Evolutionary conservation across 805 yeast species (phyloP).

Genomic region (Pichia gijzeniarum): DNA sequence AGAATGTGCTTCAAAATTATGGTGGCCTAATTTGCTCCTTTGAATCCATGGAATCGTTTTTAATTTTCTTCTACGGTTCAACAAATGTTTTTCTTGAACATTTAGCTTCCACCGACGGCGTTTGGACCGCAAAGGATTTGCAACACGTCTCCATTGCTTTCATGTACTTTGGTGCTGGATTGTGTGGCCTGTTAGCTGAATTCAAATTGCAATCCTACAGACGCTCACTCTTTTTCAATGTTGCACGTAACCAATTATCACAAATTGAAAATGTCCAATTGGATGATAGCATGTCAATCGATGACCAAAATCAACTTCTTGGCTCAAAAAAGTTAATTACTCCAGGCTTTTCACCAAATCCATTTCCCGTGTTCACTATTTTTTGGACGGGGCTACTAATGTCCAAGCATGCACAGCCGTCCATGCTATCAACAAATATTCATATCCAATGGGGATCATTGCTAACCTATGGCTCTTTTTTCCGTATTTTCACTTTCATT

Average conservation of each 20-base stretch:
- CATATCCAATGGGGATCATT: conserved; percentile 93
- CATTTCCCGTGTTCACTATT: conserved; percentile 87
- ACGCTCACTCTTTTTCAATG: conserved; percentile 21
- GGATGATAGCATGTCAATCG: conserved; percentile 14
- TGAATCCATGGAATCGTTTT: conserved; percentile 76
- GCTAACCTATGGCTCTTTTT: conserved; percentile 72
- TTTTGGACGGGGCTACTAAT: conserved; percentile 95
- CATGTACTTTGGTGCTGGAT: conserved; percentile 85
- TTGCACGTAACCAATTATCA: conserved; percentile 16
- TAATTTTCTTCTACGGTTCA: conserved; percentile 81
- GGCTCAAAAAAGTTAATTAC: conserved; percentile 26
- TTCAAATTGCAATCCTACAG: conserved; percentile 58
- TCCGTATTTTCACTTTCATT: conserved; percentile 61
- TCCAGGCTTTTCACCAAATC: conserved; percentile 86
- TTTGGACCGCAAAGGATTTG: conserved; percentile 83
- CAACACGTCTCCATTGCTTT: conserved; percentile 91
- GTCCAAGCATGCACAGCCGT: conserved; percentile 91
- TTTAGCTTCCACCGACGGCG: conserved; percentile 69
- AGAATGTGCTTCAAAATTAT: conserved; percentile 22
- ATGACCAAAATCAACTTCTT: conserved; percentile 7
- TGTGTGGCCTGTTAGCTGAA: conserved; percentile 84
- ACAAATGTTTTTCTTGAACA: conserved; percentile 91
- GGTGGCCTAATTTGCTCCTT: conserved; percentile 48
- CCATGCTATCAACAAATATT: conserved; percentile 65
- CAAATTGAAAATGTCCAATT: conserved; percentile 2